Base-by-base conservation (phyloP, 2,329 filamentous ascomycete species). In the Phaeosphaeria sp. region DNA sequence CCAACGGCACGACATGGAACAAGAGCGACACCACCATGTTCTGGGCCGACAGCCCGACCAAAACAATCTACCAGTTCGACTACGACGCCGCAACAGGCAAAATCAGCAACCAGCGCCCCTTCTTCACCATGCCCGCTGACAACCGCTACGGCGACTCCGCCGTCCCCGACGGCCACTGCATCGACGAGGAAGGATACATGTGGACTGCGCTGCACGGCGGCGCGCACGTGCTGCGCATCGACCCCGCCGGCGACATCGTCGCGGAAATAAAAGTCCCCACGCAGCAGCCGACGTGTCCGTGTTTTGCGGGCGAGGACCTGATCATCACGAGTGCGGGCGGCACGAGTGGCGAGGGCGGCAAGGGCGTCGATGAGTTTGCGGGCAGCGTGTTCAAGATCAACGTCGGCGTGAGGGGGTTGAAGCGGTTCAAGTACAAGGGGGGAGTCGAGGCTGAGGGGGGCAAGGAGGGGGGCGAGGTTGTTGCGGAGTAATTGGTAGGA, bases 151-250 rank as follows among this genome's bases (percentile, higher is more conserved):
- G 73, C n/a, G 86, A 70, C 52, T 63, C 72, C 53, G 81, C 80
- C 6, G 82, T 85, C 61, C 92, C 92, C 0, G 93, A 97, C 77
- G 93, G 93, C 1, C 93, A 94, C 78, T 89, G 89, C 61, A 85
- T 96, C 69, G 93, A 97, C 72, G 85, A 84, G 44, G 87, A 96
- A 54, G 93, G 92, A n/a, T 89, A 90, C 79, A 83, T 97, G 69
- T 97, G 94, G 93, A 89, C 90, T 60, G 91, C 92, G 7, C 83
- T 95, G n/a, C 95, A 92, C 72, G 92, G 92, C 53, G 90, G 90
- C 61, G 82, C 85, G 58, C 85, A 87, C 59, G 91, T 97, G 22
- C 79, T 96, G 64, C 87, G 90, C 74, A 89, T 97, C 70, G 87
- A 85, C 48, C 86, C 88, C 4, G 77, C 84, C 50, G 92, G 92